A percentile compares a stretch with the other conserved stretches of the same genome.
Conservation (phyloP, 441 rosid genomes). For the Gossypium gossypioides region DNA sequence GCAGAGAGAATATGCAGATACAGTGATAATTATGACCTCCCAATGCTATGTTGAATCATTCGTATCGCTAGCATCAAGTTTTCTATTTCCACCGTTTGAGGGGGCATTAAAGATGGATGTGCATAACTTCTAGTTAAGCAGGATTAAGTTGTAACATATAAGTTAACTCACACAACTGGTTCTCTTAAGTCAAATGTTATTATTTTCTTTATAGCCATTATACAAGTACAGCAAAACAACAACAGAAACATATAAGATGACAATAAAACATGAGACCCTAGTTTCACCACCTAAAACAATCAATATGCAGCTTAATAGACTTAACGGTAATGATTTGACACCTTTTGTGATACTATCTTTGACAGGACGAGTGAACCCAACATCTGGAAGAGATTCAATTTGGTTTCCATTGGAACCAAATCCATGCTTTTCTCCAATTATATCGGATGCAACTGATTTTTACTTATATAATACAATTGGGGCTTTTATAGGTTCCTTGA, state of each 20-base stretch:
- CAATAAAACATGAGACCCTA: background rate
- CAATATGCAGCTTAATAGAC: background rate
- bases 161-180: background rate
- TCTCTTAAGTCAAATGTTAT: background rate
- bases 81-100: background rate
- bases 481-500: background rate
- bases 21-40: background rate
- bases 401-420: background rate
- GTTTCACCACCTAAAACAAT: background rate
- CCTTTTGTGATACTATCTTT: background rate
- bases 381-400: background rate
- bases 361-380: background rate
- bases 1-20: slow-evolving; percentile 8
- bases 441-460: background rate
- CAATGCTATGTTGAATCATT: background rate
- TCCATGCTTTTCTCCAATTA: background rate
- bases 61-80: background rate
- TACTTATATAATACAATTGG: background rate
- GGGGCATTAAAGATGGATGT: background rate
- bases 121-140: background rate
- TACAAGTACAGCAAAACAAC: background rate
- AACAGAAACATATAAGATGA: background rate
- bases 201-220: background rate
- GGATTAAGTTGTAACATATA: background rate
- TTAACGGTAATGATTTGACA: background rate